These are phyloP conservation scores for Tothia fuscella DNA, from an alignment of 2,329 filamentous ascomycete species.

Conservation along the genomic window DNA sequence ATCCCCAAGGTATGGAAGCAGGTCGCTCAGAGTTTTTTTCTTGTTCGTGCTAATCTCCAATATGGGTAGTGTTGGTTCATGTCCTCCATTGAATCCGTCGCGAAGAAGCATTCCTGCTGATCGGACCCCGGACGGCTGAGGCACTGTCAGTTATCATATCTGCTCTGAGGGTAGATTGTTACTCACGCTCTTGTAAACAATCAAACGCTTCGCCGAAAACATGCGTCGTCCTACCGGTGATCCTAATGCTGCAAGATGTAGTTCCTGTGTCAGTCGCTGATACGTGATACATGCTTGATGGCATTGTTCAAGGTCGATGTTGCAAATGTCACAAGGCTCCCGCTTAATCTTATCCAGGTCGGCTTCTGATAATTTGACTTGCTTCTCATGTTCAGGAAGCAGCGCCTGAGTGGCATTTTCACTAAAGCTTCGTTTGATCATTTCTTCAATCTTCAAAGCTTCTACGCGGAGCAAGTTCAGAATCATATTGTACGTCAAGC, in stretches of 20 bases:
- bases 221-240: conserved; percentile 75
- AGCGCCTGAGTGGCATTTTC: conserved; percentile 94
- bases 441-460: conserved; percentile 95
- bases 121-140: conserved; percentile 57
- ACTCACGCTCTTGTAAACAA: conserved; percentile 61
- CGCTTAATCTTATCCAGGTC: conserved; percentile 84
- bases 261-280: conserved; percentile 63
- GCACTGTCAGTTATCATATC: conserved; percentile 14
- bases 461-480: conserved; percentile 89
- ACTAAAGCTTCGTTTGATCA: conserved; percentile 99
- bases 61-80: conserved; percentile 60
- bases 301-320: conserved; percentile 65
- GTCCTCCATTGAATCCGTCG: conserved; percentile 58
- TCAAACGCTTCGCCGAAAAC: conserved; percentile 61
- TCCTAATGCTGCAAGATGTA: conserved; percentile 64
- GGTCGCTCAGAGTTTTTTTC: conserved; percentile 66
- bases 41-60: conserved; percentile 63
- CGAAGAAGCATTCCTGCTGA: conserved; percentile 69
- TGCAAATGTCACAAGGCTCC: conserved; percentile 71
- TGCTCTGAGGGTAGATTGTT: conserved; percentile 11
- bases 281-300: conserved; percentile 74
- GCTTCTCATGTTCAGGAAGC: conserved; percentile 88
- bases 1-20: conserved; percentile 67
- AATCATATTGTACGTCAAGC: conserved; percentile 99
- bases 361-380: conserved; percentile 81